Percentiles rank a stretch among this genome's conserved stretches.
Evolutionary conservation across 2,329 filamentous ascomycete species (phyloP).

Genomic region (Iodosphaeria phyllophila): DNA sequence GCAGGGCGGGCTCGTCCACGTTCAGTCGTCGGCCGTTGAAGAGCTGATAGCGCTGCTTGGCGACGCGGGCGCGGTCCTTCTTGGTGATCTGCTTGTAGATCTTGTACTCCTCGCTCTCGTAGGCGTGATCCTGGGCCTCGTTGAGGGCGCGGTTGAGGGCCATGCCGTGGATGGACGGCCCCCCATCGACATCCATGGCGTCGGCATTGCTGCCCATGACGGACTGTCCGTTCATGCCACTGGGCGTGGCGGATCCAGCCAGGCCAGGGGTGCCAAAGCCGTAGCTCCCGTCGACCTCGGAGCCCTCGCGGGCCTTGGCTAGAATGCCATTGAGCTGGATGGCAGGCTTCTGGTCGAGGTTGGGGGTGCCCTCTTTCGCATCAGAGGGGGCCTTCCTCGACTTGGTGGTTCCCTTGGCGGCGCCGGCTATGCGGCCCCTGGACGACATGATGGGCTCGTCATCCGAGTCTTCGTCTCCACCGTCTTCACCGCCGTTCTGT

Average conservation of each 20-base stretch:
- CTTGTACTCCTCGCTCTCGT: slow-evolving; percentile 88
- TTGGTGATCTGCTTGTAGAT: slow-evolving; percentile 99
- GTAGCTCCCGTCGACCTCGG: slow-evolving; percentile 70
- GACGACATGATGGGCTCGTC: slow-evolving; percentile 98
- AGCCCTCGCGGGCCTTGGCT: slow-evolving; percentile 47
- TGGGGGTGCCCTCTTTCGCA: slow-evolving; percentile 63
- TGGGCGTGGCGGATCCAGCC: slow-evolving; percentile 58
- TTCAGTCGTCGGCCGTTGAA: slow-evolving; percentile 78
- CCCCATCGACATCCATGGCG: slow-evolving; percentile 72
- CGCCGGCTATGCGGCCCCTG: slow-evolving; percentile 70
- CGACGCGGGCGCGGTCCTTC: slow-evolving; percentile 73
- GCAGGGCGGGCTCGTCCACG: slow-evolving; percentile 66
- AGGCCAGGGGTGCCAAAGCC: slow-evolving; percentile 71
- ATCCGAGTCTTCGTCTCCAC: slow-evolving; percentile 78
- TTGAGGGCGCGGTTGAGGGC: slow-evolving; percentile 43
- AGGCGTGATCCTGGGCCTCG: slow-evolving; percentile 53
- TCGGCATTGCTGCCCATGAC: slow-evolving; percentile 57
- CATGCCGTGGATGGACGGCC: slow-evolving; percentile 49
- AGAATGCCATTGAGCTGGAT: slow-evolving; percentile 47
- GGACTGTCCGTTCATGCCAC: slow-evolving; percentile 47
- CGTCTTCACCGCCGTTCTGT: slow-evolving; percentile 69
- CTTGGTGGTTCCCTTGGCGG: slow-evolving; percentile 61
- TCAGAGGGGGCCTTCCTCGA: slow-evolving; percentile 57
- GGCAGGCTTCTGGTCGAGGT: slow-evolving; percentile 53
- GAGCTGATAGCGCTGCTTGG: slow-evolving; percentile 69